Evolutionary conservation across 768 basidiomycete species (phyloP).

Genomic region (Termitomyces sp.): DNA sequence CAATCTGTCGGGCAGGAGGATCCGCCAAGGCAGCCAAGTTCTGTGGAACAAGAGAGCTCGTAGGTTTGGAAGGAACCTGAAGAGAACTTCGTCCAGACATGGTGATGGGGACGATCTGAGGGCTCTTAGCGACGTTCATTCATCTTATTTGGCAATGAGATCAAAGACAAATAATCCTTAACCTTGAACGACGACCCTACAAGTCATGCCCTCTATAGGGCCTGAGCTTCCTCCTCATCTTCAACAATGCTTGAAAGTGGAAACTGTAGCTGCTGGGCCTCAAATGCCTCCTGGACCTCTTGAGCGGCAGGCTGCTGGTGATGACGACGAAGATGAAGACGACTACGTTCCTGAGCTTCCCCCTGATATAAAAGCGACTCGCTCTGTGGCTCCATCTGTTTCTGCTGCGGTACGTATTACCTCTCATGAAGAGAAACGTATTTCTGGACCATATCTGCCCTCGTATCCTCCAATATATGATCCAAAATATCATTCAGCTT

Average conservation of each 20-base stretch:
- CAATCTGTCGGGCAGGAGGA: constrained; percentile 54
- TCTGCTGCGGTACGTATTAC: constrained; percentile 14
- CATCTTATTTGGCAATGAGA: constrained; percentile 8
- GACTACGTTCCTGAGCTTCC: constrained; percentile 72
- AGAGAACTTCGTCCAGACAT: constrained; percentile 30
- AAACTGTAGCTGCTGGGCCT: constrained; percentile 16
- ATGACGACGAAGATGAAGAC: constrained; percentile 44
- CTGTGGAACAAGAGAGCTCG: constrained; percentile 18
- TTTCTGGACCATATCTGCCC: constrained; percentile 52
- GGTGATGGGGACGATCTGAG: too few relatives aligned
- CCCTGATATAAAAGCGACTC: constrained; percentile 54
- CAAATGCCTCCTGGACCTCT: constrained; percentile 24
- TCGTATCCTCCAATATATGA: constrained; percentile 29
- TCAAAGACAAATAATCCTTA: constrained; percentile 3
- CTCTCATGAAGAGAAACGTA: constrained; percentile 27
- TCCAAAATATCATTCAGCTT: constrained; percentile 17
- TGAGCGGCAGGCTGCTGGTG: constrained; percentile 17
- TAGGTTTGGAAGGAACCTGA: constrained; percentile 21
- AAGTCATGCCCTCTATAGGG: constrained; percentile 50
- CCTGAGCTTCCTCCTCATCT: constrained; percentile 53
- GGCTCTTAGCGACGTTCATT: too few relatives aligned
- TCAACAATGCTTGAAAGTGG: constrained; percentile 17
- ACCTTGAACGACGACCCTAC: constrained; percentile 2
- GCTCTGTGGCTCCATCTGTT: constrained; percentile 21
- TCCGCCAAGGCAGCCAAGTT: constrained; percentile 56